Evolutionary conservation across 192 early-diverging fungal species (phyloP), one percentile per base, ranked within the genome.

Genomic region (Entomortierella chlamydospora): DNA sequence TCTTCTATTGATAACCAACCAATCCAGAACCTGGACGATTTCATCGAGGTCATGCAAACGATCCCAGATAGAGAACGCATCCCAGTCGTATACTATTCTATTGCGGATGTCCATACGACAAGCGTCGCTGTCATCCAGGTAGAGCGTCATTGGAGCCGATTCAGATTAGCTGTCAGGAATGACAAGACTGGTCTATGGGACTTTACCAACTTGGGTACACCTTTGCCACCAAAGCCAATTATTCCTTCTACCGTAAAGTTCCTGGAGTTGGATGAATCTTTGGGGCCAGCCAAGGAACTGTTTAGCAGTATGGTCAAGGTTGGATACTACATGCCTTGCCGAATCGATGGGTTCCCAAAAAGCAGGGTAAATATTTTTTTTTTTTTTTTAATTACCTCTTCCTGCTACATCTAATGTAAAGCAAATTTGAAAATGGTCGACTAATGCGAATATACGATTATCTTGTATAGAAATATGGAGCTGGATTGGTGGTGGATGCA

Each of bases 51-150:
- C 11, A 81, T 97, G 83, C 82, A 87, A 49, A 34, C 25, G 12
- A 90, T 98, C 37, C 91, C 90, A 29, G 95, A 97, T 54, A 85
- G 93, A 54, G 88, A 85, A 41, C 87, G 93, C 1, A 88, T 96
- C 33, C 93, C 93, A 22, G 85, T 95, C 29, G 89, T 93, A 3
- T 95, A 90, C 65, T 92, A 91, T 56, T 86, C 85, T 9, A 95
- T 95, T 70, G 89, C 86, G 39, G 93, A 95, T 72, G 84, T 91
- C 0, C 93, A 95, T 64, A 90, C 91, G 11, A 93, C 89, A 50
- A 82, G 84, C 22, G 86, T 95, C 13, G 83, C 84, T 49, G 88
- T 94, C 50, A 88, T 92, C 18, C 87, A 85, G 53, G 85, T 91
- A 9, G 92, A 95, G 53, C 63, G 92, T 43, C 92, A 94, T 71